Conservation (phyloP, 2,329 filamentous ascomycete species). For the Leptographium galeiforme region DNA sequence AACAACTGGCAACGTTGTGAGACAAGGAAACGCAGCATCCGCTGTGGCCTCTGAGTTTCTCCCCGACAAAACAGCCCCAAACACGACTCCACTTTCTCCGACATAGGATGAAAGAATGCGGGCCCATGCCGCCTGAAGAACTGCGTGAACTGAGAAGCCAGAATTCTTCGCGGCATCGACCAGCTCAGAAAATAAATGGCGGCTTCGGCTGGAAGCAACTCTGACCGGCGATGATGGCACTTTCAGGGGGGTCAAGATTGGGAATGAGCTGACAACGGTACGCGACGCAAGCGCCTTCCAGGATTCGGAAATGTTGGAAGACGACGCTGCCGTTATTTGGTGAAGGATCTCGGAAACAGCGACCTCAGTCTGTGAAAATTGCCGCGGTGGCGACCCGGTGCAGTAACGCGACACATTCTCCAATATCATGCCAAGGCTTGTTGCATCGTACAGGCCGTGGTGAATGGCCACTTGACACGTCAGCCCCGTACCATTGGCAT, state of each 20-base stretch:
- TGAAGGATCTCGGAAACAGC: slow-evolving; percentile 29
- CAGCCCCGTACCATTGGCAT: slow-evolving; percentile 16
- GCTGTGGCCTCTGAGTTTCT: slow-evolving; percentile 48
- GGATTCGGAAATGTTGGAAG: slow-evolving; percentile 32
- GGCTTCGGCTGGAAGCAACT: slow-evolving; percentile 16
- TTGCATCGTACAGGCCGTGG: slow-evolving; percentile 78
- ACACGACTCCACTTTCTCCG: slow-evolving; percentile 60
- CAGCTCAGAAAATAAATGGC: slow-evolving; percentile 29
- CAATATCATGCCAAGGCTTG: slow-evolving; percentile 55
- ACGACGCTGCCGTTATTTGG: slow-evolving; percentile 15
- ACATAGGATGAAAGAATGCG: slow-evolving; percentile 61
- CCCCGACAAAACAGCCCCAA: slow-evolving; percentile 71
- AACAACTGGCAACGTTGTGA: slow-evolving; percentile 66
- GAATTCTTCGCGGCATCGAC: slow-evolving; percentile 39
- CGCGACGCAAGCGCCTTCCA: slow-evolving; percentile 46
- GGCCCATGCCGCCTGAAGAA: slow-evolving; percentile 67
- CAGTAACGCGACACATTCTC: slow-evolving; percentile 37
- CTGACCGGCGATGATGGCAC: slow-evolving; percentile 10
- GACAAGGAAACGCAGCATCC: slow-evolving; percentile 57
- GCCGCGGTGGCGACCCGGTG: slow-evolving; percentile 6
- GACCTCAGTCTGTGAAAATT: slow-evolving; percentile 10
- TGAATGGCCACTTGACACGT: slow-evolving; percentile 40
- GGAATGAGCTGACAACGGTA: slow-evolving; percentile 56
- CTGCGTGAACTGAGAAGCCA: slow-evolving; percentile 63
- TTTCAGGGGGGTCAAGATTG: slow-evolving; percentile 54